phyloP scores from a whole-genome alignment of 495 filamentous ascomycete species.

The Penicillium parvum region DNA sequence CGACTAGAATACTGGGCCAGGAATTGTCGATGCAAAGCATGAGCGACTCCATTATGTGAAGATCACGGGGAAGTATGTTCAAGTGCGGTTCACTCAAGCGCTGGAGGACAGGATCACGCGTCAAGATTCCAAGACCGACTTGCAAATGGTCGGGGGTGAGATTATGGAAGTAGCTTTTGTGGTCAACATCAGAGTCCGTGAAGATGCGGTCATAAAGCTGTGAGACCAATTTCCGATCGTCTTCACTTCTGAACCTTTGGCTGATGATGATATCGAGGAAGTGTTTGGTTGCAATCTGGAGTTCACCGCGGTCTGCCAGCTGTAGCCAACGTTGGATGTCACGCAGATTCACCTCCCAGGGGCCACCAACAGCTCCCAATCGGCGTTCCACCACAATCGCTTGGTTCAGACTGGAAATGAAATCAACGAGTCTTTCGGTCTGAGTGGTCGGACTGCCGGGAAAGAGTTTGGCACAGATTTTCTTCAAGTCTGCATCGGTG shows the following conservation, averaged over 20 bases:
- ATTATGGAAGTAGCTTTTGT: conserved; percentile 55
- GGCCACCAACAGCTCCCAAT: conserved; percentile 77
- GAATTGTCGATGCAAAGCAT: conserved; percentile 81
- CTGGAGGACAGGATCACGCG: conserved; percentile 54
- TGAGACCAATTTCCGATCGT: conserved; percentile 60
- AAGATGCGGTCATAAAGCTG: conserved; percentile 59
- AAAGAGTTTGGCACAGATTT: conserved; percentile 76
- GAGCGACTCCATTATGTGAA: conserved; percentile 74
- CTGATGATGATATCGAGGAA: conserved; percentile 79
- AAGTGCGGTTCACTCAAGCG: conserved; percentile 50
- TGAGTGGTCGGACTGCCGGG: conserved; percentile 52
- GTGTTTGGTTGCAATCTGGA: conserved; percentile 54
- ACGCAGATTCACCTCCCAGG: conserved; percentile 96
- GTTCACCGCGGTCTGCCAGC: conserved; percentile 51
- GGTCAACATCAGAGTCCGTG: conserved; percentile 26
- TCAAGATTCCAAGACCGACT: conserved; percentile 70
- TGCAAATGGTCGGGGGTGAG: conserved; percentile 67
- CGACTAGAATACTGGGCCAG: conserved; percentile 85
- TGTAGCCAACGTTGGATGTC: conserved; percentile 89
- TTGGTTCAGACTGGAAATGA: conserved; percentile 72
- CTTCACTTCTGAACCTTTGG: conserved; percentile 75
- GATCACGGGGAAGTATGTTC: conserved; percentile 51
- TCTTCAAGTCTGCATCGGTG: conserved; percentile 69
- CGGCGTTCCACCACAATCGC: conserved; percentile 59
- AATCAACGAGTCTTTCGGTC: conserved; percentile 63